Base-by-base conservation (phyloP, 106 monocot genomes). In the Cymbidium sinense region DNA sequence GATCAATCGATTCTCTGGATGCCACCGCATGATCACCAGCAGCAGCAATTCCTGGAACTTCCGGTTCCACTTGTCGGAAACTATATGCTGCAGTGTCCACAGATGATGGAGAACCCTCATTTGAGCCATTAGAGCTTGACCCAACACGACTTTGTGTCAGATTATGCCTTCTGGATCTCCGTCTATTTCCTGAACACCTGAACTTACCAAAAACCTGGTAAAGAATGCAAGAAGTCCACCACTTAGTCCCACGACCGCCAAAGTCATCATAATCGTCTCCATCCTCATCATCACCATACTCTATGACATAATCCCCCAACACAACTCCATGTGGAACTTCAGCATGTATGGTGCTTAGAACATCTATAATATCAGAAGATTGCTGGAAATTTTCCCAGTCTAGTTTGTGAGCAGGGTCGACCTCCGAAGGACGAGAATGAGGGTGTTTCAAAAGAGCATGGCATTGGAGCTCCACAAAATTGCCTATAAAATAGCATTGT, bases 351-450 rank as follows among this genome's bases (percentile, higher is more conserved):
- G 86, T 77, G 67, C 82, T 86, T 43, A 86, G 80, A 17, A 86
- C 82, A 80, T 86, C 86, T 51, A 86, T 75, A 11, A 86, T 80
- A 34, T 86, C 86, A 15, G 82, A 80, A 27, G 86, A 86, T 51
- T 80, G 80, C 74, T 86, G 83, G 39, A 86, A 83, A 74, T 83
- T 83, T 27, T 83, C 86, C 86, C 86, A 86, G n/a, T 86, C 83
- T n/a, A 64, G 79, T 50, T 82, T 61, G 36, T 71, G 43, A 9
- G 77, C 82, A 20, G 86, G 86, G 25, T 86, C 86, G n/a, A 83
- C 79, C 52, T 79, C 77, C 51, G 86, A 86, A 31, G 86, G 86
- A 3, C 80, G 51, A 20, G 86, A 34, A 77, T 83, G 62, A 3
- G 86, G 86, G 31, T 86, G 86, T 34, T 83, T 73, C 13, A 39